phyloP scores from a whole-genome alignment of 1,284 basidiomycete genomes.

The Irpex sp. region DNA sequence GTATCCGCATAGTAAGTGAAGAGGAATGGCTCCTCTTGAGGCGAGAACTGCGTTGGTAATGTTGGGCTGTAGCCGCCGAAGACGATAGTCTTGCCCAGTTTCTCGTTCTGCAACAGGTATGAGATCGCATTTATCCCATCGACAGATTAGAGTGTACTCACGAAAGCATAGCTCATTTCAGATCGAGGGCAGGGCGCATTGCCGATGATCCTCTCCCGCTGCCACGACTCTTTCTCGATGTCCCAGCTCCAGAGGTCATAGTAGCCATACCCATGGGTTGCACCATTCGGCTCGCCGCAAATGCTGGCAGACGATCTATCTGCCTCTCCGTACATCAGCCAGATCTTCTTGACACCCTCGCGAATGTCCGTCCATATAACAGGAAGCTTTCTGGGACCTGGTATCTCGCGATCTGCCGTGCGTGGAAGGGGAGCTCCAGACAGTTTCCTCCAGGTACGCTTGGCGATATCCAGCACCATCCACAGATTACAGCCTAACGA shows the following conservation, averaged over 20 bases:
- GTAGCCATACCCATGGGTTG: conserved; percentile 24
- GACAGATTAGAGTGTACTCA: conserved; percentile 17
- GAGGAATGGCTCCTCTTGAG: conserved; percentile 19
- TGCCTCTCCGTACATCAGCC: conserved; percentile 34
- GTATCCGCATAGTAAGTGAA: conserved; percentile 37
- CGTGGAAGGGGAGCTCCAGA: conserved; percentile 13
- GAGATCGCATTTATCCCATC: too few relatives aligned
- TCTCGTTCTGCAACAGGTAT: conserved; percentile 27
- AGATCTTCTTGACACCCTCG: conserved; percentile 23
- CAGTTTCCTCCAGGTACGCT: conserved; percentile 18
- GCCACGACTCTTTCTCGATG: conserved; percentile 32
- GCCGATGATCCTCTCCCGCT: conserved; percentile 32
- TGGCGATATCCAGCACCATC: conserved; percentile 22
- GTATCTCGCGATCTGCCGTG: conserved; percentile 3
- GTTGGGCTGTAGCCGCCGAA: conserved; percentile 39
- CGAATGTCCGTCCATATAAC: conserved; percentile 28
- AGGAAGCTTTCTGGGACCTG: conserved; percentile 30
- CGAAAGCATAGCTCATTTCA: conserved; percentile 34
- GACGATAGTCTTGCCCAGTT: conserved; percentile 32
- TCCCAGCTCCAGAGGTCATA: conserved; percentile 42
- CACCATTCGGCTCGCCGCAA: conserved; percentile 23
- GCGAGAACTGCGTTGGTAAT: conserved; percentile 22
- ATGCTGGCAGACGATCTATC: conserved; percentile 27
- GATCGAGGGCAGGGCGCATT: conserved; percentile 36
- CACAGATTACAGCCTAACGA: conserved; percentile 23